Base-by-base conservation (phyloP, 352 stramenopile genomes). In the Phytophthora foliorum region DNA sequence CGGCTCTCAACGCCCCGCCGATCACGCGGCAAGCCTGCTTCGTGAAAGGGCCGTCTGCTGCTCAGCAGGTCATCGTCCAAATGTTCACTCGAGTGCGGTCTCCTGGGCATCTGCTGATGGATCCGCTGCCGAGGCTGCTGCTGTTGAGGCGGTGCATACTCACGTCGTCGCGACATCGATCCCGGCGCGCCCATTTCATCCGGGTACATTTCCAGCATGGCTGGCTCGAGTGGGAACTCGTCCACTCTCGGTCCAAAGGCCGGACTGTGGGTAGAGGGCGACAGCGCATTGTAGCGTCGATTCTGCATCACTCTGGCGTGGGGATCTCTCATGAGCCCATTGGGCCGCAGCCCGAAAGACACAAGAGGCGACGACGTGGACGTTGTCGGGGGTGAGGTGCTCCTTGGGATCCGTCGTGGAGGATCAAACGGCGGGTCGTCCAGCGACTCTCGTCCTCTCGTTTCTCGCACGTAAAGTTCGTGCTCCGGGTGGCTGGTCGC, bases 391-490 rank as follows among this genome's bases (percentile, higher is more conserved):
- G 52, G 38, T 17, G 76, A 67, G n/a, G 77, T 42, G 10, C 77
- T 81, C 13, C 79, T 74, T 22, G 85, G 78, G 45, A 88, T 81
- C 13, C 73, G 71, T 19, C 63, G 53, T 22, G 72, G 60, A 10
- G 59, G 59, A 13, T 76, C 64, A 16, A 68, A 72, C 6, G 31
- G 36, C 36, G 64, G 24, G 29, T 57, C 29, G n/a, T 57, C 32
- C 19, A 53, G 6, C 16, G 49, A 11, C 5, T 67, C 70, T 32
- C 54, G 50, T 10, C 46, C 53, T n/a, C 68, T 67, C 17, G 44
- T 34, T 14, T 74, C 69, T 17, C 56, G 66, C 27, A 54, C 51
- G 57, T 78, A 75, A 2, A 68, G 32, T 9, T 70, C 54, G 10
- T 63, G 48, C 11, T 77, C 69, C 27, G 29, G 39, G 24, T 67